phyloP scores from a whole-genome alignment of 768 basidiomycete species.

The Boletus rubropictus region DNA sequence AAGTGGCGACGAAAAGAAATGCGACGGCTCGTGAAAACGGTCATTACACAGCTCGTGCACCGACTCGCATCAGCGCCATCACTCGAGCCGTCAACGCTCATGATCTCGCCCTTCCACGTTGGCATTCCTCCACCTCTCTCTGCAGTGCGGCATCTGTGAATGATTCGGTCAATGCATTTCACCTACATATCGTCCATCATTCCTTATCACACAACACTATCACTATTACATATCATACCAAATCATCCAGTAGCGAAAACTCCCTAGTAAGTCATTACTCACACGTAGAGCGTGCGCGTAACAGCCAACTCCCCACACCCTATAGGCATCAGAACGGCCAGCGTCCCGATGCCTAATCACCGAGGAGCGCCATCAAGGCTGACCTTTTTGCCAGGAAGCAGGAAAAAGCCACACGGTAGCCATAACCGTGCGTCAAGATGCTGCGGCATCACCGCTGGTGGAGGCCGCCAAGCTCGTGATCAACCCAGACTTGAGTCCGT shows the following conservation, averaged over 20 bases:
- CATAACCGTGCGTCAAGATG: slow-evolving; percentile 11
- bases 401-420: not conserved
- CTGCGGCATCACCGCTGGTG: slow-evolving; percentile 4
- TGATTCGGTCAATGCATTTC: not conserved
- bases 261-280: not conserved
- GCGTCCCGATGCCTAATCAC: slow-evolving; percentile 17
- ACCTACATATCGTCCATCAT: slow-evolving; percentile 8
- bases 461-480: not conserved
- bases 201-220: slow-evolving; percentile 1
- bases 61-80: slow-evolving; percentile 6
- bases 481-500: slow-evolving; percentile 23
- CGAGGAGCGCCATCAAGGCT: slow-evolving; percentile 2
- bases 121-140: not conserved
- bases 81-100: not conserved
- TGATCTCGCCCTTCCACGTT: not conserved
- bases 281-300: not conserved
- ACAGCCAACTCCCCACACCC: slow-evolving; percentile 16
- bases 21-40: too few species aligned
- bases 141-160: not conserved
- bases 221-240: slow-evolving; percentile 18
- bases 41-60: not conserved
- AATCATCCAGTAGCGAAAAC: slow-evolving; percentile 8
- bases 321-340: slow-evolving; percentile 14
- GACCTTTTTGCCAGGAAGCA: not conserved
- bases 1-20: not conserved